Conservation (phyloP, 495 filamentous ascomycete genomes). For the Parathielavia appendiculata region DNA sequence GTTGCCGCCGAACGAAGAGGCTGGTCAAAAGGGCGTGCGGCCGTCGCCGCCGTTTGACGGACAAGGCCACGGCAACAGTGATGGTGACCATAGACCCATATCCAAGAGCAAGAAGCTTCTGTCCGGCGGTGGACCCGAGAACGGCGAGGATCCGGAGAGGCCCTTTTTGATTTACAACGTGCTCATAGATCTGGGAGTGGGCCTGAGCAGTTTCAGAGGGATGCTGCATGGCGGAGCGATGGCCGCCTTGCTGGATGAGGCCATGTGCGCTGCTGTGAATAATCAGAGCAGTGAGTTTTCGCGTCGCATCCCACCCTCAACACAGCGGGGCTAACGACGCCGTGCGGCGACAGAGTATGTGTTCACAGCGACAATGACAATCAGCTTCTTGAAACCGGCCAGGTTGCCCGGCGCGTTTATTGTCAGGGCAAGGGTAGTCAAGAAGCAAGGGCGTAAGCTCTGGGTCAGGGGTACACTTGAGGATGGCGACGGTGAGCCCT, state of each 20-base stretch:
- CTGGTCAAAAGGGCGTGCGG: too few relatives aligned
- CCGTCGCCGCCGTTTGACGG: too few relatives aligned
- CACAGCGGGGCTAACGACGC: too few relatives aligned
- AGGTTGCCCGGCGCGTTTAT: constrained; percentile 20
- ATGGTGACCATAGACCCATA: background rate
- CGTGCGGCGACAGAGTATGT: constrained; percentile 12
- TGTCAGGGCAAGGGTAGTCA: constrained; percentile 21
- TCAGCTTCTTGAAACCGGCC: constrained; percentile 16
- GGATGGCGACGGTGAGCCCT: constrained; percentile 22
- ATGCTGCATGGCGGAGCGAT: constrained; percentile 25
- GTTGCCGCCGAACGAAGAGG: constrained; percentile 8
- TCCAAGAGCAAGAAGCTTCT: constrained; percentile 17
- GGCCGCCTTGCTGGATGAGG: constrained; percentile 25
- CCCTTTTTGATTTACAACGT: constrained; percentile 26
- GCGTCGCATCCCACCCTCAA: background rate
- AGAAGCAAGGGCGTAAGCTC: constrained; percentile 22
- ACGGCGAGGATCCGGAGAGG: constrained; percentile 19
- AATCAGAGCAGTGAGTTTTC: constrained; percentile 16
- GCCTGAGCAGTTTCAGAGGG: constrained; percentile 15
- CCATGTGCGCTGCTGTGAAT: constrained; percentile 24
- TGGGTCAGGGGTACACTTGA: constrained; percentile 22
- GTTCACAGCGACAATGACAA: constrained; percentile 24
- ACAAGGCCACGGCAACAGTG: too few relatives aligned
- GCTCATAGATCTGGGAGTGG: constrained; percentile 27
- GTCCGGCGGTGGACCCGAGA: constrained; percentile 16